phyloP scores from a whole-genome alignment of 768 basidiomycete genomes.

The Mycena rosella region DNA sequence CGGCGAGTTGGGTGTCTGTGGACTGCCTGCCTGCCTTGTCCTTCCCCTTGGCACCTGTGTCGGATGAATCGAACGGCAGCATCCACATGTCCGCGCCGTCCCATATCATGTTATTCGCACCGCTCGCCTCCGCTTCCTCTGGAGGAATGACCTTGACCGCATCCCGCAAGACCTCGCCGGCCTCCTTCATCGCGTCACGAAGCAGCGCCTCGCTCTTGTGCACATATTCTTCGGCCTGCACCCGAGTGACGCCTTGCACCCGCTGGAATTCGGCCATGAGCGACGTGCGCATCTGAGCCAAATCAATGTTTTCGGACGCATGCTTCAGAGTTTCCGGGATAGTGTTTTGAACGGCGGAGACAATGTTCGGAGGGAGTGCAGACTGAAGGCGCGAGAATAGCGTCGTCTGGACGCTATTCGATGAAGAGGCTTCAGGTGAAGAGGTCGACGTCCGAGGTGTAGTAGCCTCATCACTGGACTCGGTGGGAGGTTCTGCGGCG shows the following conservation, averaged over 20 bases:
- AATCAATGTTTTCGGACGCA: constrained; percentile 72
- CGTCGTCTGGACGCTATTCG: constrained; percentile 53
- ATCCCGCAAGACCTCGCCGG: constrained; percentile 85
- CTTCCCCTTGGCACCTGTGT: constrained; percentile 53
- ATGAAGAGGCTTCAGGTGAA: constrained; percentile 43
- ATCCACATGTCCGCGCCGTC: constrained; percentile 92
- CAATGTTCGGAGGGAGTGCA: constrained; percentile 80
- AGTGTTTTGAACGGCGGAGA: constrained; percentile 74
- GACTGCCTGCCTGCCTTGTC: constrained; percentile 42
- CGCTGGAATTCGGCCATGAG: constrained; percentile 76
- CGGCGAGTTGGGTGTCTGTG: constrained; percentile 62
- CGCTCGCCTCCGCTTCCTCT: constrained; percentile 55
- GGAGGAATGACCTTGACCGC: constrained; percentile 95
- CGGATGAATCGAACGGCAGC: constrained; percentile 61
- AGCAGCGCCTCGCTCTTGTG: constrained; percentile 77
- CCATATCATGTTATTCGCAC: constrained; percentile 62
- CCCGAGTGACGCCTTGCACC: constrained; percentile 79
- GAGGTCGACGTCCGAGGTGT: constrained; percentile 44
- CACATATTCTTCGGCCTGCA: constrained; percentile 88
- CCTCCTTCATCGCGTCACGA: constrained; percentile 81
- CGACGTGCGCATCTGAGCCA: constrained; percentile 75
- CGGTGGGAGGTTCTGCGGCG: constrained; percentile 32
- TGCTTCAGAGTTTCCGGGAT: constrained; percentile 76
- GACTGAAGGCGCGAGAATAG: constrained; percentile 80
- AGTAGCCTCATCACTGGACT: constrained; percentile 40